Evolutionary conservation across 768 basidiomycete genomes (phyloP), one percentile per base, ranked within the genome.

Genomic region (Suillus tomentosus): DNA sequence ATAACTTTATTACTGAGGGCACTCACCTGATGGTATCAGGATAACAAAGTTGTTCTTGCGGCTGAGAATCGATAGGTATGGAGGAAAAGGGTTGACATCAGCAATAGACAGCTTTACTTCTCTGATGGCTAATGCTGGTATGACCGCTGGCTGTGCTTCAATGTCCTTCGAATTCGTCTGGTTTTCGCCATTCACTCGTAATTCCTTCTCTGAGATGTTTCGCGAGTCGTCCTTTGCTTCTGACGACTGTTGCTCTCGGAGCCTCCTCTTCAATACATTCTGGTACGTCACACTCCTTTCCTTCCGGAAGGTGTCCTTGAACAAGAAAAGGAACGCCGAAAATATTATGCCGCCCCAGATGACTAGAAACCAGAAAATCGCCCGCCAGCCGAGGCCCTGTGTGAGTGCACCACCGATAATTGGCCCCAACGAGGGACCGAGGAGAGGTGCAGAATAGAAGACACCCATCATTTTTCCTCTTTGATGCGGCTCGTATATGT

Each of bases 271-370:
- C 60, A 92, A 77, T 1, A 87, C 85, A 31, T 80, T 80, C 71
- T 93, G 92, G 72, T 95, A 97, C 1, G 85, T 83, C 17, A 90
- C 75, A 62, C 93, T 95, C 57, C 95, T 87, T 71, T 95, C 92
- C 66, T 83, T 81, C 27, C 94, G 83, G 77, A 91, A 96, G 0
- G 90, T 94, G 70, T 96, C 94, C 65, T 84, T 85, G 79, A 95
- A 92, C 72, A 88, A 79, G 19, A 87, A 69, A 31, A 88, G 62
- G 73, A 93, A 89, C 22, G 79, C 74, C 39, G 87, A n/a, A 61
- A 84, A 79, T 53, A 83, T 84, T 15, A 80, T 39, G 2, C 85
- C 85, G 10, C 84, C 84, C 61, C 87, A 79, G 37, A 88, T 86
- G 3, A 86, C 79, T 42, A 92, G 80, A 73, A 94, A 93, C 85